Evolutionary conservation across 2,329 filamentous ascomycete genomes (phyloP), one percentile per base, ranked within the genome.

Genomic region (Exophiala sp.): DNA sequence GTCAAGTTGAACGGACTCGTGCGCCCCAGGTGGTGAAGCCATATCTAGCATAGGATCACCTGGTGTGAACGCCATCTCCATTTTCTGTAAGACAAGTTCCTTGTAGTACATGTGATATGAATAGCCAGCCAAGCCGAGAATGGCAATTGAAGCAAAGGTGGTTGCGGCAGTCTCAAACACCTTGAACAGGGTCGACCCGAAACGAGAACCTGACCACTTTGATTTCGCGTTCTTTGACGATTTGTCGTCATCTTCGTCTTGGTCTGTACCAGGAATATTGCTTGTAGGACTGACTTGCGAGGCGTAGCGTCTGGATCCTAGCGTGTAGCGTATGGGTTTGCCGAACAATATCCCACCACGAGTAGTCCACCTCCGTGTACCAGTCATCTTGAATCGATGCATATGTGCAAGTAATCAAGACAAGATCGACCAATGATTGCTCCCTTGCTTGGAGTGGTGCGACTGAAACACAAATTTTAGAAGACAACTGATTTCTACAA

Each of bases 41-140:
- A 96, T 75, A 53, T 88, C 91, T 14, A 92, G 82, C 21, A 92
- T 90, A 1, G 91, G 91, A 68, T 99, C 94, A 9, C 94, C 94
- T 1, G 91, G 91, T 54, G 87, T 80, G 71, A 99, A 99, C 20
- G 94, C 94, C 63, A 88, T 87, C 62, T 88, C 83, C 78, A 99
- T 97, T 73, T 99, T 99, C 61, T 85, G 75, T n/a, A 97, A 76
- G 24, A 97, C 90, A 52, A 95, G 74, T 71, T 86, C 80, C 74
- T 99, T 99, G 81, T 99, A 97, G 68, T 81, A 83, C 64, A 81
- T 84, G 69, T 94, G 88, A 68, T 94, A 95, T 44, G 79, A 78
- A 69, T 89, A 92, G 20, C 86, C 89, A 5, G 88, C 87, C 20
- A 80, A 74, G 62, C 85, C 88, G 32, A 92, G 74, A 12, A 92